These are phyloP conservation scores for Cicer yamashitae DNA, from an alignment of 306 rosid species.

Conservation along the genomic window DNA sequence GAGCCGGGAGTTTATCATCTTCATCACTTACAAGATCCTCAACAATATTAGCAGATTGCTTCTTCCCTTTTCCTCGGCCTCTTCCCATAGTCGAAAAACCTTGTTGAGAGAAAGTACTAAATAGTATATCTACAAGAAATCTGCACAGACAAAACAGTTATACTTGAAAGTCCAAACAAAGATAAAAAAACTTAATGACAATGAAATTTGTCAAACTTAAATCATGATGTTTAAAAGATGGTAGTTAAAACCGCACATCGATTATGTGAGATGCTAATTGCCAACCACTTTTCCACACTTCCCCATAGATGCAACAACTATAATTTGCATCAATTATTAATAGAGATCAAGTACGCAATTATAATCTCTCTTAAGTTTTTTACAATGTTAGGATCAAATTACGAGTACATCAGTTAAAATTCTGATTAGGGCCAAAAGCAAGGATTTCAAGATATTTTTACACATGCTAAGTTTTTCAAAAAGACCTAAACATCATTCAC, in stretches of 20 bases:
- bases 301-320: slow-evolving; percentile 8
- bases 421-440: slow-evolving; percentile 27
- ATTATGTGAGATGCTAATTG: slow-evolving; percentile 3
- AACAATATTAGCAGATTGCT: slow-evolving; percentile 49
- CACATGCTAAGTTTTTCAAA: slow-evolving; percentile 25
- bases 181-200: slow-evolving; percentile 33
- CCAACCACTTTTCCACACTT: slow-evolving; percentile 36
- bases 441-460: slow-evolving; percentile 27
- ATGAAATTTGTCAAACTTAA: slow-evolving; percentile 35
- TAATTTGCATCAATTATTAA: slow-evolving; percentile 32
- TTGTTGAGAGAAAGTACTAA: slow-evolving; percentile 36
- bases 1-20: slow-evolving; percentile 60
- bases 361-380: not conserved
- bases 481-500: not conserved
- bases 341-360: slow-evolving; percentile 18
- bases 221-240: slow-evolving; percentile 29
- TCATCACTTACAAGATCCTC: slow-evolving; percentile 65
- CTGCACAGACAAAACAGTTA: slow-evolving; percentile 45
- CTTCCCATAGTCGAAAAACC: slow-evolving; percentile 62
- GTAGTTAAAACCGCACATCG: slow-evolving; percentile 30
- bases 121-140: slow-evolving; percentile 35
- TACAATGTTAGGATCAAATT: slow-evolving; percentile 31
- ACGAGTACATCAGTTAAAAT: slow-evolving; percentile 25
- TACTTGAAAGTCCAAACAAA: slow-evolving; percentile 41
- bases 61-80: slow-evolving; percentile 80